Conservation (phyloP, 2,329 filamentous ascomycete species). For the Cladophialophora exuberans region DNA sequence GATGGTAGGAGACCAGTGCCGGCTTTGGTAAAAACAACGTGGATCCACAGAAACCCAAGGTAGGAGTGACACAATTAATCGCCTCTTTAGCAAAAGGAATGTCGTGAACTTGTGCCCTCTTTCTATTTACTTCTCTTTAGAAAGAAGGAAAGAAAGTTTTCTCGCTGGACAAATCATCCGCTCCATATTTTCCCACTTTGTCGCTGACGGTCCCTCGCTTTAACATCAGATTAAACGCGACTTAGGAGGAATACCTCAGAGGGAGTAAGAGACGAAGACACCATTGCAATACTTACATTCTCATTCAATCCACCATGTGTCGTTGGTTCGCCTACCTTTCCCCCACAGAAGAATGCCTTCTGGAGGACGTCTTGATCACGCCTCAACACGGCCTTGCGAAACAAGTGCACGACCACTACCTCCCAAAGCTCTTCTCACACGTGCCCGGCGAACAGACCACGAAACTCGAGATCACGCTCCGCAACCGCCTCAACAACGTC, state of each 20-base stretch:
- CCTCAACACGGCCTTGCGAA: conserved; percentile 48
- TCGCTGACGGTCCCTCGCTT: no score
- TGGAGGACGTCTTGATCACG: conserved; percentile 58
- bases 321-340: conserved; percentile 63
- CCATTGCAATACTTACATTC: no score
- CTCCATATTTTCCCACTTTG: no score
- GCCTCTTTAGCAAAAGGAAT: background rate
- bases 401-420: conserved; percentile 57
- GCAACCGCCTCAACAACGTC: conserved; percentile 59
- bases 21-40: background rate
- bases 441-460: conserved; percentile 44
- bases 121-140: background rate
- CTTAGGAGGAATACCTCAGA: no score
- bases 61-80: background rate
- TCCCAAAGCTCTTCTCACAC: conserved; percentile 57
- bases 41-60: no score
- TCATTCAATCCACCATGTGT: conserved; percentile 47
- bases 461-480: conserved; percentile 44
- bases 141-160: no score
- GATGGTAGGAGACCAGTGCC: background rate
- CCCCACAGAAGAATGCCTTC: conserved; percentile 55
- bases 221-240: no score
- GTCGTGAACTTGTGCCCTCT: no score
- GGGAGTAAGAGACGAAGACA: background rate
- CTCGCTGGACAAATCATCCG: no score